Evolutionary conservation across 371 early-diverging fungal species (phyloP), one percentile per base, ranked within the genome.

Genomic region (Massospora cicadina): DNA sequence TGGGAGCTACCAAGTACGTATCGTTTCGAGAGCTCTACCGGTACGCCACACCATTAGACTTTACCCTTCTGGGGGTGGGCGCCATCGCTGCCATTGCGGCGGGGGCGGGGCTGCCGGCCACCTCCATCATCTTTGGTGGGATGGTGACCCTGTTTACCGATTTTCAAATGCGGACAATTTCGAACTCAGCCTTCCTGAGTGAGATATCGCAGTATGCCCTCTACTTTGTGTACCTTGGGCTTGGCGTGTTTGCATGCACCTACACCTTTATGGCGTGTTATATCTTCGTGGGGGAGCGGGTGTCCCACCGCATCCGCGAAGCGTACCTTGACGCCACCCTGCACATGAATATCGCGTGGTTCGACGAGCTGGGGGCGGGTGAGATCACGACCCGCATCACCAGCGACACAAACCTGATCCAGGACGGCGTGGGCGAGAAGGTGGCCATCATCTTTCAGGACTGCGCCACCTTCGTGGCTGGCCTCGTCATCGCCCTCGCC

Each of bases 331-430:
- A 85, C 33, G 85, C 85, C 29, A 77, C 92, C 54, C 75, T 98
- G 43, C 82, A 89, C 31, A 95, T 96, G 71, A 90, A 97, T 26
- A 81, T 92, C 65, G 85, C 81, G 24, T 98, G 89, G 86, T 95
- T 91, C 69, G 98, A 98, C 67, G 77, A 75, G 53, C 73, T 80
- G 58, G 77, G 79, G 70, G 71, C 79, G 65, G 88, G 85, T 33
- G 83, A 83, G 59, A 73, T 83, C 53, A 86, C 85, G 12, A 84
- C 74, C 84, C 80, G 88, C 63, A 78, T 90, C 23, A 82, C 86
- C n/a, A 78, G 82, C 69, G 84, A 92, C 75, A 81, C 85, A 55
- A 77, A 91, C 60, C 66, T 88, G 59, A 78, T 90, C 58, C 88
- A 88, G 70, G 91, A 89, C 73, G 91, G 95, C 58, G 85, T 91